Base-by-base conservation (phyloP, 257 asterid species). In the Cruciata laevipes region DNA sequence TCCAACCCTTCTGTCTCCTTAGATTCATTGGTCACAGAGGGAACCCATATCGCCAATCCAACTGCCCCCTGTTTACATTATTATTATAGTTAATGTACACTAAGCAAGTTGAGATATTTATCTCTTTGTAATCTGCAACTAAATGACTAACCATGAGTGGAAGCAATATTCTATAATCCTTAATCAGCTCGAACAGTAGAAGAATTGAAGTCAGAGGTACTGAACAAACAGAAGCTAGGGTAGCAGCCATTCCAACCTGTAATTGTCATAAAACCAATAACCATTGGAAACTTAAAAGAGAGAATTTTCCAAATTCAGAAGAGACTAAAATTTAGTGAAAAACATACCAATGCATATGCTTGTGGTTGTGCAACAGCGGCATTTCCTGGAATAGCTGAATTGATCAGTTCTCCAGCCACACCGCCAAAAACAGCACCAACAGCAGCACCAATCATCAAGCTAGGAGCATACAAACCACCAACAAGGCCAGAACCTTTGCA, bases 231-330 rank as follows among this genome's bases (percentile, higher is more conserved):
- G 97, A 90, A 67, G 97, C 99, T 74, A 94, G 74, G 51, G 99
- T 94, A 76, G 98, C 99, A 75, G 99, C 99, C 99, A 94, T 94
- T 57, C 99, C 99, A 75, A 94, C 97, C 99, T 94, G 84, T 84
- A 80, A 8, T 40, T 59, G 77, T 56, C 63, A 66, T 16, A 27
- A 51, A 33, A 52, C 73, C 42, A 69, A 23, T 3, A 38, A 57
- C n/a, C 5, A 59, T 12, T 59, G 37, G 53, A 52, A 44, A 1
- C 14, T 7, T 5, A 51, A 21, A 37, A 64, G n/a, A 70, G 61
- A 71, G 66, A 69, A 58, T 66, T 56, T 60, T 67, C 57, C 71
- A 65, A 32, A 61, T 66, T 63, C 56, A 49, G 60, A 35, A 58
- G 42, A 13, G 58, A 68, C 52, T 44, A 44, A 31, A 74, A 73